These are phyloP conservation scores for Symbiotaphrina buchneri DNA, from an alignment of 495 filamentous ascomycete species.

Conservation along the genomic window DNA sequence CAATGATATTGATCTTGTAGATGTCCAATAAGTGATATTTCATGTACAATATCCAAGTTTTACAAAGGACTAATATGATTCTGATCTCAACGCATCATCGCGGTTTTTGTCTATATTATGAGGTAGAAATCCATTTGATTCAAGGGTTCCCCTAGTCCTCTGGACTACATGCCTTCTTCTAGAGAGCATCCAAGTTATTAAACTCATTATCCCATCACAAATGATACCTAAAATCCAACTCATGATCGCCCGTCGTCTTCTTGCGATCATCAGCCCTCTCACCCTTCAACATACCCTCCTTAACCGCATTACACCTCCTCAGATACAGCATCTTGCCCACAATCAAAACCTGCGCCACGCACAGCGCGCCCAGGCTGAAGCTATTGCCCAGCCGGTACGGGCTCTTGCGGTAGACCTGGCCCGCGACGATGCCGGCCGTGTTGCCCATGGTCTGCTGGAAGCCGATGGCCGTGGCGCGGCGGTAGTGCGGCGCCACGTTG, in stretches of 20 bases:
- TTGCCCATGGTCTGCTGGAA: conserved; percentile 32
- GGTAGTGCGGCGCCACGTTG: conserved; percentile 33
- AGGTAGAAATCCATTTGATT: too few species aligned
- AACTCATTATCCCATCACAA: too few species aligned
- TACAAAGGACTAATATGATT: too few species aligned
- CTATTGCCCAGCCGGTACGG: conserved; percentile 26
- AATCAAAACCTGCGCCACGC: conserved; percentile 17
- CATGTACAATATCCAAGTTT: too few species aligned
- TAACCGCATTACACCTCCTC: conserved; percentile 16
- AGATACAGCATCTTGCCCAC: conserved; percentile 18
- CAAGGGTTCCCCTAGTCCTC: too few species aligned
- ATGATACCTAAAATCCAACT: conserved; percentile 25
- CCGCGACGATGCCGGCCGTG: conserved; percentile 27
- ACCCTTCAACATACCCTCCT: conserved; percentile 17
- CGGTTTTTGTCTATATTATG: too few species aligned
- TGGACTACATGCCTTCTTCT: too few species aligned
- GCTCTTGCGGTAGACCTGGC: conserved; percentile 25
- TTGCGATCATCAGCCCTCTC: conserved; percentile 19
- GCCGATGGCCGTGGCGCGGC: conserved; percentile 28
- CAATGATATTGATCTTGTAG: too few species aligned
- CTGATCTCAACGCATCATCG: too few species aligned
- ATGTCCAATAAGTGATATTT: too few species aligned
- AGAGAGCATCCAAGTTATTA: too few species aligned
- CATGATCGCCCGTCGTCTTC: conserved; percentile 21
- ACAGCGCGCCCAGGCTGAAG: conserved; percentile 22